Evolutionary conservation across 2,329 filamentous ascomycete species (phyloP).

Genomic region (Fusarium nanum): DNA sequence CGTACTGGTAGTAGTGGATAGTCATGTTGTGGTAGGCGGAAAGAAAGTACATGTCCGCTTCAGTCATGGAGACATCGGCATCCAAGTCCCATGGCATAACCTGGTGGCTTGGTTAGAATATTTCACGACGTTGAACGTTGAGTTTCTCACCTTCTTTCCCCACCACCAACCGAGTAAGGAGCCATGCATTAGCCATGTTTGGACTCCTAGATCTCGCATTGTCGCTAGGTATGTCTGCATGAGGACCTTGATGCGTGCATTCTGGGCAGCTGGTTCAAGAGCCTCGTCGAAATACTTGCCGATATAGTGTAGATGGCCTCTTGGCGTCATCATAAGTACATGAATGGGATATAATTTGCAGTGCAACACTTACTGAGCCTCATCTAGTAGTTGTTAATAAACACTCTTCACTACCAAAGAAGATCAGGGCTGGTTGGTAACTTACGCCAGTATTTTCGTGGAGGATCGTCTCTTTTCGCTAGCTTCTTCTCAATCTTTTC

Average conservation of each 20-base stretch:
- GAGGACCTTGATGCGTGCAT: slow-evolving; percentile 71
- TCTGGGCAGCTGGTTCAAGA: slow-evolving; percentile 67
- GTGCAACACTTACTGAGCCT: slow-evolving; percentile 35
- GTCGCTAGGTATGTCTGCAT: slow-evolving; percentile 78
- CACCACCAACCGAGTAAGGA: slow-evolving; percentile 90
- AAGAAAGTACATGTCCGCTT: slow-evolving; percentile 72
- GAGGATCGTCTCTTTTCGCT: slow-evolving; percentile 1
- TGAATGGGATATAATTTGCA: background rate
- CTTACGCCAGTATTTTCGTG: slow-evolving; percentile 38
- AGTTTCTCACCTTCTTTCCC: slow-evolving; percentile 65
- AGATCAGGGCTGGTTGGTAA: background rate
- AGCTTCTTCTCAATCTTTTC: slow-evolving; percentile 21
- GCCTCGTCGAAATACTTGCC: slow-evolving; percentile 53
- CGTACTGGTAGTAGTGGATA: slow-evolving; percentile 58
- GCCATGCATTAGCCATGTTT: slow-evolving; percentile 89
- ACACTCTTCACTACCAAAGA: fast-evolving
- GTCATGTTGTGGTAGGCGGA: slow-evolving; percentile 74
- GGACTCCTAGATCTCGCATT: slow-evolving; percentile 72
- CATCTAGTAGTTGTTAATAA: slow-evolving; percentile 27
- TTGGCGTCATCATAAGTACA: slow-evolving; percentile 32
- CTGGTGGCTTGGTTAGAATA: slow-evolving; percentile 50
- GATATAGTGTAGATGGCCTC: slow-evolving; percentile 52
- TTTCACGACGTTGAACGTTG: background rate
- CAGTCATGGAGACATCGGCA: slow-evolving; percentile 78
- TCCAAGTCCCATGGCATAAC: slow-evolving; percentile 83